Conservation (phyloP, 306 rosid genomes). For the Arachis hypogaea region DNA sequence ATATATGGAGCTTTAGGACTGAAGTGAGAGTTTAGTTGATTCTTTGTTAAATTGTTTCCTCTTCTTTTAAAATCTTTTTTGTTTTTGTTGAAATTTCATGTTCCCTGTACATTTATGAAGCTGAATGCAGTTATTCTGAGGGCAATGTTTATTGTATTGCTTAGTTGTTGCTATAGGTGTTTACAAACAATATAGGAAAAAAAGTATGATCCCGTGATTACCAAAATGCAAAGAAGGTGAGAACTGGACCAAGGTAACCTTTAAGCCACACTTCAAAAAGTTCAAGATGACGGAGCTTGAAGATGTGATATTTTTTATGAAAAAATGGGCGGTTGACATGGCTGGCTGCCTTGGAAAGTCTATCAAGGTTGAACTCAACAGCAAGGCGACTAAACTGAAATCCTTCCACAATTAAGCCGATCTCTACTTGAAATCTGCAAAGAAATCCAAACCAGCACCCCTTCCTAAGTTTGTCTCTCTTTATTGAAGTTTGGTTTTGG, state of each 20-base stretch:
- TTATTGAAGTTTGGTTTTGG: no score
- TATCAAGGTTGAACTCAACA: conserved; percentile 90
- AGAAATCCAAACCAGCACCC: conserved; percentile 48
- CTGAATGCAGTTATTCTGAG: background rate
- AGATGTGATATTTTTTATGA: conserved; percentile 91
- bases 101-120: background rate
- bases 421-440: conserved; percentile 72
- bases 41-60: no score
- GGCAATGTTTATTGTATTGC: background rate
- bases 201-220: conserved; percentile 69
- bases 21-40: no score
- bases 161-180: conserved; percentile 56
- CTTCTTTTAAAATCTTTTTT: background rate
- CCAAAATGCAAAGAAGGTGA: conserved; percentile 76
- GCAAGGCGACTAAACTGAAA: conserved; percentile 55
- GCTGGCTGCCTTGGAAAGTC: conserved; percentile 94
- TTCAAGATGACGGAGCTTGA: conserved; percentile 85
- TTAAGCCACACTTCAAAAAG: conserved; percentile 83
- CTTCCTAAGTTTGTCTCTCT: conserved; percentile 61
- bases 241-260: conserved; percentile 93
- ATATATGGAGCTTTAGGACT: no score
- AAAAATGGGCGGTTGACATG: conserved; percentile 84
- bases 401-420: conserved; percentile 81
- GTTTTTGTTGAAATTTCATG: background rate
- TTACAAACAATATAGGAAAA: conserved; percentile 76